A percentile compares a stretch with the other conserved stretches of the same genome.
Conservation (phyloP, 83 land plant species). For the Picea abies region DNA sequence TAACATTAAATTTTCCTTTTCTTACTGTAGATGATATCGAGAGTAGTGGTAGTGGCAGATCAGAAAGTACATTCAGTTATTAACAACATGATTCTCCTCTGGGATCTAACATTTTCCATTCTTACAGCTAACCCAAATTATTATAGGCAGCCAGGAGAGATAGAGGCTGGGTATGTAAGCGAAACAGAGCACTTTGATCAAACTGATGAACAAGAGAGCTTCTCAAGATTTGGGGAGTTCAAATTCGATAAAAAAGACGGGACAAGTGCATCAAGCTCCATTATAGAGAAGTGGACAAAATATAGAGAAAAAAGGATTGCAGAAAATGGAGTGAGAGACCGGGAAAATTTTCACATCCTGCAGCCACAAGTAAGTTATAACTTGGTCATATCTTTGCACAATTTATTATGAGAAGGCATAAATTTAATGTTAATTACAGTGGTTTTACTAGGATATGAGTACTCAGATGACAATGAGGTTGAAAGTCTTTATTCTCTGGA, state of each 20-base stretch:
- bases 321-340: slow-evolving; percentile 7
- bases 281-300: slow-evolving; percentile 20
- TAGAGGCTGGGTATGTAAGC: neutral
- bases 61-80: neutral
- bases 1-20: neutral
- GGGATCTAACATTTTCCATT: neutral
- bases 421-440: no score
- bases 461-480: no score
- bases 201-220: neutral
- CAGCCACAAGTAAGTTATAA: slow-evolving; percentile 15
- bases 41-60: neutral
- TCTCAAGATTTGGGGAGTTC: slow-evolving; percentile 8
- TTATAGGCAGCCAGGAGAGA: neutral
- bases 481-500: no score
- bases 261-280: slow-evolving; percentile 15
- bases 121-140: slow-evolving; percentile 7
- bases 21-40: neutral
- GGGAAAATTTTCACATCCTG: neutral
- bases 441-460: no score
- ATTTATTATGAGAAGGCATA: no score
- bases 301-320: slow-evolving; percentile 11
- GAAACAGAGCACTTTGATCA: neutral
- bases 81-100: neutral
- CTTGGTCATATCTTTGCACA: neutral
- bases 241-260: slow-evolving; percentile 18